Percentiles rank a stretch among this genome's conserved stretches.
These are phyloP conservation scores for Sporothrix dimorphospora DNA, from an alignment of 2,329 filamentous ascomycete species.

Conservation along the genomic window DNA sequence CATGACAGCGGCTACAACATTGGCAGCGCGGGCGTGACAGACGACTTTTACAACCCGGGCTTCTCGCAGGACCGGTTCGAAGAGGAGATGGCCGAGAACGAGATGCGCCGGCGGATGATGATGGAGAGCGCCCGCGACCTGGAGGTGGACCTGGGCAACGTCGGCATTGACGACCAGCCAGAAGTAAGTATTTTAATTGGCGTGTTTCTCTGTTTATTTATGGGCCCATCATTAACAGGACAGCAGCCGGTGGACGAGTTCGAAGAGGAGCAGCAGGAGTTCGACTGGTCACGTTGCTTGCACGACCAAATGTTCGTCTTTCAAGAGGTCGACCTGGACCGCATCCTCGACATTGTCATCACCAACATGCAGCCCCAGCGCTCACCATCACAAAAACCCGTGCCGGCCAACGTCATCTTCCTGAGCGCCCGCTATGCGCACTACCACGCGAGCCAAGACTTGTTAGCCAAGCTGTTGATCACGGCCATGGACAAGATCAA, in stretches of 20 bases:
- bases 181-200: constrained; percentile 62
- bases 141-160: constrained; percentile 92
- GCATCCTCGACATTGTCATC: constrained; percentile 92
- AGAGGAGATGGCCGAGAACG: constrained; percentile 95
- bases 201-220: not conserved
- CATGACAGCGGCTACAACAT: constrained; percentile 93
- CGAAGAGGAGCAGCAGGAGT: constrained; percentile 88
- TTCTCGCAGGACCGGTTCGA: constrained; percentile 94
- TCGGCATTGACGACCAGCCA: constrained; percentile 93
- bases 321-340: constrained; percentile 88
- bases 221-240: constrained; percentile 27
- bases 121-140: constrained; percentile 97
- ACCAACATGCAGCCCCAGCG: constrained; percentile 97
- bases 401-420: constrained; percentile 96
- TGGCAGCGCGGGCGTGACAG: constrained; percentile 74
- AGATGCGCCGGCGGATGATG: constrained; percentile 97
- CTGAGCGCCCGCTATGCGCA: constrained; percentile 94
- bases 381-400: constrained; percentile 94
- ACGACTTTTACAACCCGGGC: constrained; percentile 93
- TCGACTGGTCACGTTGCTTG: constrained; percentile 91
- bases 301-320: constrained; percentile 99
- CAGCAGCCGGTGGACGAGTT: constrained; percentile 71
- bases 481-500: constrained; percentile 96
- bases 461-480: constrained; percentile 78
- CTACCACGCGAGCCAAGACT: constrained; percentile 87